Percentiles rank a stretch among this genome's conserved stretches.
These are phyloP conservation scores for Pilobolus umbonatus DNA, from an alignment of 192 early-diverging fungal genomes.

Conservation along the genomic window DNA sequence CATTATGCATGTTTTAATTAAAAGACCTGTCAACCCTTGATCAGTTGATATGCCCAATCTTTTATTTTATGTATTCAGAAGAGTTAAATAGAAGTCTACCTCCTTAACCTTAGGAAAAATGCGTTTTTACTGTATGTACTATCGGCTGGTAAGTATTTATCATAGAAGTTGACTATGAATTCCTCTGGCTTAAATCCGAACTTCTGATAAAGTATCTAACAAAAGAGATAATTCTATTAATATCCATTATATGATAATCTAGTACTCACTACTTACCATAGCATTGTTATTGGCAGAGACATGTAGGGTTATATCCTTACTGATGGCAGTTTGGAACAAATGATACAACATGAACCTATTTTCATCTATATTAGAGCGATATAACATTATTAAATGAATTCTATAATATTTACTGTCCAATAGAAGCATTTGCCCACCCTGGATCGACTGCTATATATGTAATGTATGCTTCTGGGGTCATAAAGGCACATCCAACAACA, in stretches of 20 bases:
- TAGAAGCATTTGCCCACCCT: constrained; percentile 82
- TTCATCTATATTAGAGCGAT: background rate
- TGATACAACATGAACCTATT: constrained; percentile 56
- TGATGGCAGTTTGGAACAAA: constrained; percentile 65
- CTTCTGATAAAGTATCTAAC: constrained; percentile 80
- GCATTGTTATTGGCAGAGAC: constrained; percentile 90
- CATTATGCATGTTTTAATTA: too few relatives aligned
- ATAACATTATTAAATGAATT: background rate
- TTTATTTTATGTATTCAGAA: too few relatives aligned
- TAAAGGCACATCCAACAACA: constrained; percentile 87
- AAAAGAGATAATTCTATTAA: background rate
- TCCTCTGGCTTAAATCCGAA: constrained; percentile 94
- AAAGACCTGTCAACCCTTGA: too few relatives aligned
- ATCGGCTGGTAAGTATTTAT: constrained; percentile 75
- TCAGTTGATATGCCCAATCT: too few relatives aligned
- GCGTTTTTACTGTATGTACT: constrained; percentile 79
- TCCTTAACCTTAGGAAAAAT: constrained; percentile 76
- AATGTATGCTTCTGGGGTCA: constrained; percentile 88
- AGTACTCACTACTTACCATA: constrained; percentile 53
- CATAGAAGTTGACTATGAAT: constrained; percentile 87
- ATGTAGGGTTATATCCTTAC: constrained; percentile 87
- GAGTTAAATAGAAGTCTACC: too few relatives aligned
- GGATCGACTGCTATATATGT: constrained; percentile 81
- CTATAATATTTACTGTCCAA: constrained; percentile 70
- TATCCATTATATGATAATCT: background rate